Conservation (phyloP, 306 rosid genomes). For the Prunus armeniaca region DNA sequence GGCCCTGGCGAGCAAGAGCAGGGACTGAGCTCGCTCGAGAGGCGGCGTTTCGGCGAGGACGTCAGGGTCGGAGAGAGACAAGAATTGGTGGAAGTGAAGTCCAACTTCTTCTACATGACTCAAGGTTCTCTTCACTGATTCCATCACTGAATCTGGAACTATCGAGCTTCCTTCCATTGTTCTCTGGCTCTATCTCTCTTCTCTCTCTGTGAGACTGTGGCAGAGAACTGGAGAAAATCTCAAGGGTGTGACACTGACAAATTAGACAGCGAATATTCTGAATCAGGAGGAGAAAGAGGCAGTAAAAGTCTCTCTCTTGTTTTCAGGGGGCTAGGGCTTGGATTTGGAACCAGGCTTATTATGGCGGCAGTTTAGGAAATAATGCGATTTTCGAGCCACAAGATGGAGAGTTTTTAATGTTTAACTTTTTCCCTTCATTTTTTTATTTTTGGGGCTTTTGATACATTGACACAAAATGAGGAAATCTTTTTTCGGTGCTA, state of each 20-base stretch:
- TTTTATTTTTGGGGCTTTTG: no score
- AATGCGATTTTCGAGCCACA: neutral
- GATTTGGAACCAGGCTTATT: neutral
- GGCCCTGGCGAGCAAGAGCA: conserved; percentile 62
- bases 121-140: conserved; percentile 56
- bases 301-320: neutral
- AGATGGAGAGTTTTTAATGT: no score
- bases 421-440: no score
- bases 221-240: neutral
- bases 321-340: neutral
- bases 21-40: conserved; percentile 75
- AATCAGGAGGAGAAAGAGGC: neutral
- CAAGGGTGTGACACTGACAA: neutral
- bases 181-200: neutral
- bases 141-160: conserved; percentile 65
- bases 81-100: conserved; percentile 39
- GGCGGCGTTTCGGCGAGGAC: conserved; percentile 67
- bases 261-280: neutral
- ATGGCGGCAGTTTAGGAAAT: neutral
- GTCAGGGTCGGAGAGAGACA: conserved; percentile 63
- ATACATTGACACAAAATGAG: no score
- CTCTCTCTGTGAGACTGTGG: neutral
- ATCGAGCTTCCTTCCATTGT: conserved; percentile 51
- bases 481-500: no score
- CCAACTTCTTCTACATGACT: conserved; percentile 43